Percentiles rank a stretch among this genome's conserved stretches.
Evolutionary conservation across 164 flowering plant species (phyloP).

Genomic region (Piper betle): DNA sequence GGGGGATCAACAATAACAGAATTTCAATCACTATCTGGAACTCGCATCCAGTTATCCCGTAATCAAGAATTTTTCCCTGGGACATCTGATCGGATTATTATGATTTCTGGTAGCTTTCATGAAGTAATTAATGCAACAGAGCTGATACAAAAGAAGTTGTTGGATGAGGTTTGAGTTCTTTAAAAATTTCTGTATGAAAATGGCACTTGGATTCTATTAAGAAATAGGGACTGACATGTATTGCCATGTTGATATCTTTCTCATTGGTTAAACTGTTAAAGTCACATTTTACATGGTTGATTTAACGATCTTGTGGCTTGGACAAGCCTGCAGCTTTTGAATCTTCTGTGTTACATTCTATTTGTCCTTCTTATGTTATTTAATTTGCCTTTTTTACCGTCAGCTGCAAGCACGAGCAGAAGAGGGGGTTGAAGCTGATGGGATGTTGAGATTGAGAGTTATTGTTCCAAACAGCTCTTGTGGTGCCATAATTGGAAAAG

Average conservation of each 20-base stretch:
- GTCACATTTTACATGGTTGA: too few relatives aligned
- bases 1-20: slow-evolving; percentile 95
- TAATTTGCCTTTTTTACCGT: slow-evolving; percentile 1
- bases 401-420: slow-evolving; percentile 55
- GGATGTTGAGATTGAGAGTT: slow-evolving; percentile 65
- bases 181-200: neutral
- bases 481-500: slow-evolving; percentile 96
- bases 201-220: neutral
- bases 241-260: too few relatives aligned
- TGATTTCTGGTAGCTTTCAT: slow-evolving; percentile 65
- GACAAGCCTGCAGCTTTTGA: neutral
- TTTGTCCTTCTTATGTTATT: neutral
- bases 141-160: slow-evolving; percentile 61
- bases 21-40: slow-evolving; percentile 85
- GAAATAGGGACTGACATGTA: neutral
- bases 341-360: neutral
- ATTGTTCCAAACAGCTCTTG: slow-evolving; percentile 86
- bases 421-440: slow-evolving; percentile 62
- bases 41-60: slow-evolving; percentile 88
- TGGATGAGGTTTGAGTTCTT: slow-evolving; percentile 97
- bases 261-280: too few relatives aligned
- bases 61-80: slow-evolving; percentile 92
- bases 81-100: slow-evolving; percentile 86
- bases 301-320: too few relatives aligned
- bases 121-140: slow-evolving; percentile 69